Percentiles rank a stretch among this genome's conserved stretches.
Evolutionary conservation across 208 protist species (phyloP).

Genomic region (Leptomonas pyrrhocoris): DNA sequence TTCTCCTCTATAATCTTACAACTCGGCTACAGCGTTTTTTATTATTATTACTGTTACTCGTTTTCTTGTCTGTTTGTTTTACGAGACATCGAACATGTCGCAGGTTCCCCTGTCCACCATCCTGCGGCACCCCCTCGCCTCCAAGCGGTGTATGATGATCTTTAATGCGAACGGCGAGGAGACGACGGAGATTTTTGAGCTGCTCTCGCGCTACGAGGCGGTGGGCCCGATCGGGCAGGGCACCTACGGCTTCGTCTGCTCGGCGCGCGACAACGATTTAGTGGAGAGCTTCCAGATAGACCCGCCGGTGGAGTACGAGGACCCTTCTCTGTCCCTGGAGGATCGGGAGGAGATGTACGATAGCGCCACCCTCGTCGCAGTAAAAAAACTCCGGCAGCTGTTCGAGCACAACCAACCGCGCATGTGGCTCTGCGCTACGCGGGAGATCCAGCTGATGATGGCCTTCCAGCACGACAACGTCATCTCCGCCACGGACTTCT

Average conservation of each 20-base stretch:
- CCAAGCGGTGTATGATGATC: conserved; percentile 73
- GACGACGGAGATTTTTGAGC: conserved; percentile 73
- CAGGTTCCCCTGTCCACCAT: conserved; percentile 40
- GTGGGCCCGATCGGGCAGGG: conserved; percentile 68
- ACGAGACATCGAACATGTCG: conserved; percentile 2
- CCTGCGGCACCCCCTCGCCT: conserved; percentile 75
- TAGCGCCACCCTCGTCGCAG: conserved; percentile 60
- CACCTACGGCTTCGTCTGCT: conserved; percentile 81
- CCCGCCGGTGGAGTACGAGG: conserved; percentile 56
- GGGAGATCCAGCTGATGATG: conserved; percentile 88
- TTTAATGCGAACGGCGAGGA: conserved; percentile 57
- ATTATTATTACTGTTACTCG: background rate
- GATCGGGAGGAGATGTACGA: conserved; percentile 71
- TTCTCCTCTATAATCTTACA: too few relatives aligned
- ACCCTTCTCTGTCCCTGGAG: conserved; percentile 38
- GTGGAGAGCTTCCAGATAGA: conserved; percentile 55
- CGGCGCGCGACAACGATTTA: conserved; percentile 69
- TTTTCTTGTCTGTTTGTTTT: conserved; percentile 3
- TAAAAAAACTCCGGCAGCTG: conserved; percentile 80
- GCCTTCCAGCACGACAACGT: conserved; percentile 84
- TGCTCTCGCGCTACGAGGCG: conserved; percentile 77
- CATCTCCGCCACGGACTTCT: conserved; percentile 78
- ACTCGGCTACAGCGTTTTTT: too few relatives aligned
- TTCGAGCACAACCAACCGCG: conserved; percentile 82
- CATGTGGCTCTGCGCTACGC: conserved; percentile 86